Evolutionary conservation across 495 filamentous ascomycete genomes (phyloP).

Genomic region (Penicillium bialowiezense): DNA sequence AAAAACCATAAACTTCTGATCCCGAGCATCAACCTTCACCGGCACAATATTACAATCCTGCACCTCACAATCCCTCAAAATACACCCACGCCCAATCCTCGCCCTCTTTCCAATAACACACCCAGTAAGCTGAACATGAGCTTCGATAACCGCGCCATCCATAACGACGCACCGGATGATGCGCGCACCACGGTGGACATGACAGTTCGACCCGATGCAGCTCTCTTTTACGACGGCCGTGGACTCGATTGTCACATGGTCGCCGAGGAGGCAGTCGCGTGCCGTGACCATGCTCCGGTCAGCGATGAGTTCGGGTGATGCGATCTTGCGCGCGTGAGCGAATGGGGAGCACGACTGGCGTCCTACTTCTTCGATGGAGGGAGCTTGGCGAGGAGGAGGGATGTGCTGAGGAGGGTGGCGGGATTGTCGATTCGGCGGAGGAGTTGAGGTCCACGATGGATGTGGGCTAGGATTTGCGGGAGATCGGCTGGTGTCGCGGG

Average conservation of each 20-base stretch:
- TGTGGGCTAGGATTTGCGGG: not conserved
- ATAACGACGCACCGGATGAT: not conserved
- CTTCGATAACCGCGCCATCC: not conserved
- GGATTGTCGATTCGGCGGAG: not conserved
- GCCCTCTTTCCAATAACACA: not conserved
- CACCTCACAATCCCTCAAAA: not conserved
- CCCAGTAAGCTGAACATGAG: not conserved
- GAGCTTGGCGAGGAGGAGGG: not conserved
- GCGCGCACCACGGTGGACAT: not conserved
- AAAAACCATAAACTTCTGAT: constrained; percentile 1
- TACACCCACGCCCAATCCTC: not conserved
- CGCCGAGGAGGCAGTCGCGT: not conserved
- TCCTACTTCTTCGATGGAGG: not conserved
- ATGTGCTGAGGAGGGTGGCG: not conserved
- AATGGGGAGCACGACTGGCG: not conserved
- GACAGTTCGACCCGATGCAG: not conserved
- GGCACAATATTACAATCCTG: not conserved
- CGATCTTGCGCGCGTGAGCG: not conserved
- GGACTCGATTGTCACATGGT: not conserved
- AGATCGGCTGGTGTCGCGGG: not conserved
- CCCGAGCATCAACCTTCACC: not conserved
- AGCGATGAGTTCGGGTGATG: not conserved
- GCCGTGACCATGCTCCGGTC: not conserved
- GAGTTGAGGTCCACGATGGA: not conserved
- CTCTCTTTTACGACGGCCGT: not conserved